Base-by-base conservation (phyloP, 2,329 filamentous ascomycete species). In the Teratosphaeria zuluensis region DNA sequence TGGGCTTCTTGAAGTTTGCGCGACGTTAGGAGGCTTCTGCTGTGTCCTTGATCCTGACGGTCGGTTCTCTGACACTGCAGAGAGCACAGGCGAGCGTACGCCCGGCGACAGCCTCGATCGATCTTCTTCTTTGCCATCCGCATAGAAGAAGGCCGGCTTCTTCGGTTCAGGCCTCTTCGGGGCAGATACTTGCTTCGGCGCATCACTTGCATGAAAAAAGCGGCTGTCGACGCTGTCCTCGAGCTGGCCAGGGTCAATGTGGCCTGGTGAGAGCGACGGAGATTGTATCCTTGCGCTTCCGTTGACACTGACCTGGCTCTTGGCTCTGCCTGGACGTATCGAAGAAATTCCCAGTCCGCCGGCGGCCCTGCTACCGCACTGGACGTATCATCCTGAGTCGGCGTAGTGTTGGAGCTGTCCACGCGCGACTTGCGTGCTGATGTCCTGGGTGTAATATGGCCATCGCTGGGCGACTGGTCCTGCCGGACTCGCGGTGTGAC, bases 141-240 rank as follows among this genome's bases (percentile, higher is more conserved):
- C 78, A 64, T 81, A 79, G 63, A 80, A 76, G 68, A 82, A 81
- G 4, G 77, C 70, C 42, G 73, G 70, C 64, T 80, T 82, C 71
- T 74, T 77, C 28, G 64, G 62, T 61, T 63, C 70, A 46, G 71
- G 71, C 59, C 72, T 72, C 59, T 72, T 72, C 16, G 69, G 62
- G 55, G 62, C 58, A 28, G 64, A 57, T 54, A 68, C 61, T 59
- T 68, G 55, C 69, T 71, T 59, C 4, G 56, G 72, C 46, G 82
- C 88, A 65, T 96, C 90, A 71, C 86, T 90, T 31, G 92, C 94
- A 71, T 95, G 92, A 72, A 99, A 96, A 80, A 97, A 97, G 76
- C 90, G 92, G 56, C 86, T 75, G 21, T 74, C 74, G 42, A 69
- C 68, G 53, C 70, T 71, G 30, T 64, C 67, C 3, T 65, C 65